A percentile compares a stretch with the other conserved stretches of the same genome.
phyloP scores from a whole-genome alignment of 2,329 filamentous ascomycete species.

The Aspergillus fischeri region DNA sequence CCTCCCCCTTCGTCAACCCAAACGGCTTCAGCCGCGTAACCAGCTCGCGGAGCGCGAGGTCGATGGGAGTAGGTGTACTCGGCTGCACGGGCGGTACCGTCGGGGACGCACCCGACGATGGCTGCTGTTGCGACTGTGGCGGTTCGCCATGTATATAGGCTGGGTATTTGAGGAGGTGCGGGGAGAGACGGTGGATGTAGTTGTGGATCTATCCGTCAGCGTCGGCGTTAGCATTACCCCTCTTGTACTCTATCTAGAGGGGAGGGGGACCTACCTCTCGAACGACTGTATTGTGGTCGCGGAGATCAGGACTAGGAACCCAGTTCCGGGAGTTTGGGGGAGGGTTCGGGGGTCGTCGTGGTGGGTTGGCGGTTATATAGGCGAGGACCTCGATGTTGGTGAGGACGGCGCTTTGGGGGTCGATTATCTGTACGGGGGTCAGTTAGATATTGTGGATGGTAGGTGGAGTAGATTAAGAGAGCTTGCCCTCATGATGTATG shows the following conservation, averaged over 20 bases:
- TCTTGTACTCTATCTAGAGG: too few relatives aligned
- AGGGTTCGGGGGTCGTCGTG: conserved; percentile 37
- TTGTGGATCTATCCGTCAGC: conserved; percentile 34
- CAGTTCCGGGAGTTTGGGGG: conserved; percentile 36
- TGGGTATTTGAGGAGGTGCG: conserved; percentile 38
- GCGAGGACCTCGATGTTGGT: conserved; percentile 44
- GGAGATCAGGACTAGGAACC: conserved; percentile 39
- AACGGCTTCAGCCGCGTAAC: conserved; percentile 36
- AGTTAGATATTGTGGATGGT: neutral
- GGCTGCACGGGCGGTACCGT: conserved; percentile 8
- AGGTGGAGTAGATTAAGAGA: neutral
- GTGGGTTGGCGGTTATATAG: conserved; percentile 39
- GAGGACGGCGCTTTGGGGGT: conserved; percentile 42
- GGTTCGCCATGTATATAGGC: conserved; percentile 18
- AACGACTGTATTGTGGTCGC: conserved; percentile 44
- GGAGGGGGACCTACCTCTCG: conserved; percentile 35
- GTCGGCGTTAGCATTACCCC: neutral
- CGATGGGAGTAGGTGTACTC: conserved; percentile 28
- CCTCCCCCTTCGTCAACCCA: conserved; percentile 44
- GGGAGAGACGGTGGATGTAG: conserved; percentile 37
- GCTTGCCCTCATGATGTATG: conserved; percentile 22
- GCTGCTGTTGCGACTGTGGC: neutral
- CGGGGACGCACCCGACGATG: conserved; percentile 1
- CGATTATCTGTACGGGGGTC: conserved; percentile 33
- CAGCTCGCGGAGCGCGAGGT: conserved; percentile 35